Conservation (phyloP, 345 rosid species). For the Pistacia integerrima region DNA sequence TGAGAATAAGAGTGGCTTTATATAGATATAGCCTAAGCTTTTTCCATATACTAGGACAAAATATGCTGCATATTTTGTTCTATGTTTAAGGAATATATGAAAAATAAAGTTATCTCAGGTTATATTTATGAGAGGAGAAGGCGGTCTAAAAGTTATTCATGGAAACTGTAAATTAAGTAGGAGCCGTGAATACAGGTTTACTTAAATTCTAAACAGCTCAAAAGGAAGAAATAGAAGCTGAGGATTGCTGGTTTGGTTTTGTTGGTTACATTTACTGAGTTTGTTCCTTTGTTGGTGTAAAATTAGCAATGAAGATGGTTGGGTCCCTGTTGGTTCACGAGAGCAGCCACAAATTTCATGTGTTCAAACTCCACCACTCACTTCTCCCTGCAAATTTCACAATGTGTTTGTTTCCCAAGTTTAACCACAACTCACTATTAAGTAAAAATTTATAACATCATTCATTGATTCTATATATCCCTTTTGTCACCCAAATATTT, state of each 20-base stretch:
- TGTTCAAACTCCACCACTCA: background rate
- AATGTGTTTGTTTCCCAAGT: conserved; percentile 14
- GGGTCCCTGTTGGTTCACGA: conserved; percentile 47
- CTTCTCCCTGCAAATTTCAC: background rate
- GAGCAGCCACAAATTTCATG: conserved; percentile 35
- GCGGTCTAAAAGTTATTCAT: conserved; percentile 36
- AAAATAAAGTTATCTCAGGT: background rate
- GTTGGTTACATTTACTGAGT: conserved; percentile 21
- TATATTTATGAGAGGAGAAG: background rate
- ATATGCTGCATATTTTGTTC: background rate
- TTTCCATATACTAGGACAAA: background rate
- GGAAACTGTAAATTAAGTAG: conserved; percentile 33
- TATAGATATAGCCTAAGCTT: background rate
- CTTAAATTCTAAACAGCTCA: conserved; percentile 32
- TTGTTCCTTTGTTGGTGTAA: conserved; percentile 29
- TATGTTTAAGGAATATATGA: background rate
- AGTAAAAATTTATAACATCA: too few species aligned
- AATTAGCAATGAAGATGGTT: conserved; percentile 13
- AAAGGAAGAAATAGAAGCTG: conserved; percentile 15
- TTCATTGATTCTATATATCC: too few species aligned
- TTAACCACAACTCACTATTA: too few species aligned
- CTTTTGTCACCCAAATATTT: conserved; percentile 7
- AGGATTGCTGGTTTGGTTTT: conserved; percentile 3
- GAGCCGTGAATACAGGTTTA: conserved; percentile 31
- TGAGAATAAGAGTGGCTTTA: background rate